Evolutionary conservation across 768 basidiomycete species (phyloP).

Genomic region (Phlebiopsis gigantea): DNA sequence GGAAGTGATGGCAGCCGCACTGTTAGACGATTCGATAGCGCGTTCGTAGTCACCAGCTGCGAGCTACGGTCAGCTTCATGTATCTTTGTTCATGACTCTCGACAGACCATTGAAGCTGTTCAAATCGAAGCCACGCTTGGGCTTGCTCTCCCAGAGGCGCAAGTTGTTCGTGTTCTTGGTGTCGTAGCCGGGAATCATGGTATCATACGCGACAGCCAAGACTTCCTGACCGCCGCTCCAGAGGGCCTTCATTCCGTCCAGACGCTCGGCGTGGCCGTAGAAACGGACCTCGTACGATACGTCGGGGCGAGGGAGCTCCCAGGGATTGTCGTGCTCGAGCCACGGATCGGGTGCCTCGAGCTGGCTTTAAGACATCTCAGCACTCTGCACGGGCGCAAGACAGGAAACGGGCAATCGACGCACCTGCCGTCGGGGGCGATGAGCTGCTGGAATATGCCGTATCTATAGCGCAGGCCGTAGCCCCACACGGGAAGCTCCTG

Average conservation of each 20-base stretch:
- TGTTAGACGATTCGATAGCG: constrained; percentile 83
- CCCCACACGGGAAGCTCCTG: constrained; percentile 94
- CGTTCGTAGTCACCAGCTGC: constrained; percentile 89
- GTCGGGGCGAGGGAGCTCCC: constrained; percentile 85
- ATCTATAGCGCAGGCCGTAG: constrained; percentile 89
- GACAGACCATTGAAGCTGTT: constrained; percentile 85
- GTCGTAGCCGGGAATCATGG: constrained; percentile 86
- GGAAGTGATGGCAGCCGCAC: constrained; percentile 89
- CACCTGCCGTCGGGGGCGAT: constrained; percentile 67
- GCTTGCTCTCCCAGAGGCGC: constrained; percentile 77
- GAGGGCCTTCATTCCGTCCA: constrained; percentile 53
- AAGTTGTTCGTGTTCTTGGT: constrained; percentile 90
- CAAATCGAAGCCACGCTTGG: constrained; percentile 88
- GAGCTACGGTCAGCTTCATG: neutral
- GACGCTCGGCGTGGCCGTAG: constrained; percentile 76
- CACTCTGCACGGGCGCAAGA: neutral
- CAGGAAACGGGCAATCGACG: neutral
- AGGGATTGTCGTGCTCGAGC: constrained; percentile 83
- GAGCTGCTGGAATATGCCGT: constrained; percentile 93
- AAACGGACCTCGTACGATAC: constrained; percentile 84
- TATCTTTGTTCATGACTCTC: neutral
- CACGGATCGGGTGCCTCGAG: constrained; percentile 90
- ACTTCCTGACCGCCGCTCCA: constrained; percentile 95
- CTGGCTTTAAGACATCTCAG: constrained; percentile 31
- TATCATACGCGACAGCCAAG: constrained; percentile 88